Evolutionary conservation across 106 monocot species (phyloP).

Genomic region (Dendrobium chrysotoxum): DNA sequence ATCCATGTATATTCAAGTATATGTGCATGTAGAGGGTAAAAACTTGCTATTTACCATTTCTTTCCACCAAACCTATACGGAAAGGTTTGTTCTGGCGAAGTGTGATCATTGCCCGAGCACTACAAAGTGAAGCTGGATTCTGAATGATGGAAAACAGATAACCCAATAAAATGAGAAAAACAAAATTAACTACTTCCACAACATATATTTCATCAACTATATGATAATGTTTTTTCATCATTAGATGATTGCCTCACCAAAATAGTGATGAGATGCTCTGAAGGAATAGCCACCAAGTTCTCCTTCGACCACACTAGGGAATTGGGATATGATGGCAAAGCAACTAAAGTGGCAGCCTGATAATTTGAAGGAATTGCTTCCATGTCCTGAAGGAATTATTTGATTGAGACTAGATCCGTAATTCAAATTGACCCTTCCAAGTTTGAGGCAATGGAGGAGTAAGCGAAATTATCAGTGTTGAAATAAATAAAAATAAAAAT

Average conservation of each 20-base stretch:
- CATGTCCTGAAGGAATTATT: not conserved
- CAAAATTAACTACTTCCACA: not conserved
- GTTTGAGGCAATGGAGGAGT: too few species aligned
- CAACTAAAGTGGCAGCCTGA: constrained; percentile 47
- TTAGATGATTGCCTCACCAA: constrained; percentile 34
- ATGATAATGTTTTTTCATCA: not conserved
- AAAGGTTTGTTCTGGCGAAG: constrained; percentile 53
- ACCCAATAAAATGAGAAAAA: not conserved
- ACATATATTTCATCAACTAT: not conserved
- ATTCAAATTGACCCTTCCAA: too few species aligned
- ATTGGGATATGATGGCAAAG: constrained; percentile 68
- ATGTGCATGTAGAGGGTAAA: not conserved
- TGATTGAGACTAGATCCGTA: too few species aligned
- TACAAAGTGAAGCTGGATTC: constrained; percentile 59
- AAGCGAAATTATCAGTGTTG: too few species aligned
- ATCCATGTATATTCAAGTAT: not conserved
- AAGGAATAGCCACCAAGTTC: constrained; percentile 79
- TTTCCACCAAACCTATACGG: constrained; percentile 44
- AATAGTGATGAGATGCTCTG: constrained; percentile 73
- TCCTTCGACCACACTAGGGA: constrained; percentile 86
- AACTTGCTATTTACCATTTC: constrained; percentile 40
- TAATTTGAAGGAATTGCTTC: constrained; percentile 29
- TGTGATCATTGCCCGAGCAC: constrained; percentile 62
- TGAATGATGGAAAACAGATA: constrained; percentile 14
- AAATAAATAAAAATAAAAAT: too few species aligned